Conservation (phyloP, 1,284 basidiomycete species). For the Vanrija humicola region DNA sequence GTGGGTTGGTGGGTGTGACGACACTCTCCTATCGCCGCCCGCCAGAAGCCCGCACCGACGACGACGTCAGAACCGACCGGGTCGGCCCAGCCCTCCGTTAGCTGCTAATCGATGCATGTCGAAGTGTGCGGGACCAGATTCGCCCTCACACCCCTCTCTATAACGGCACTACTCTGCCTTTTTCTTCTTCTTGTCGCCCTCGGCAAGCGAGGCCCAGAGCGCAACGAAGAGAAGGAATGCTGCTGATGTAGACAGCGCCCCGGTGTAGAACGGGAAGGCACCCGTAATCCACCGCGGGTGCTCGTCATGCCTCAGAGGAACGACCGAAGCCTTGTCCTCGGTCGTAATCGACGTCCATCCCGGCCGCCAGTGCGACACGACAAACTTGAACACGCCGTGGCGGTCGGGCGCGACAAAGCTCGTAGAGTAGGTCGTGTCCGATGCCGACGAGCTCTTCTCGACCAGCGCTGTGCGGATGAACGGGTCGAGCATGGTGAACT, state of each 20-base stretch:
- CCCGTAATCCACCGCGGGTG: slow-evolving; percentile 90
- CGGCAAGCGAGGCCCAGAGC: slow-evolving; percentile 69
- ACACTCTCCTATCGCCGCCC: too few species aligned
- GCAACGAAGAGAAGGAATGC: slow-evolving; percentile 79
- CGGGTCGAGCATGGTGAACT: slow-evolving; percentile 97
- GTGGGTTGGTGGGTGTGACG: too few species aligned
- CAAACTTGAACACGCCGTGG: slow-evolving; percentile 97
- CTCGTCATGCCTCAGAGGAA: slow-evolving; percentile 89
- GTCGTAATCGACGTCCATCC: slow-evolving; percentile 72
- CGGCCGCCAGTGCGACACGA: slow-evolving; percentile 79
- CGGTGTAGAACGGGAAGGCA: slow-evolving; percentile 91
- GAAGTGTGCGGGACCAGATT: background rate
- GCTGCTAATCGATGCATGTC: background rate
- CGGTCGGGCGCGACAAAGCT: slow-evolving; percentile 85
- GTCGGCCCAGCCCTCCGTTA: too few species aligned
- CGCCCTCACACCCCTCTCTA: background rate
- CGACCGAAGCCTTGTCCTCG: slow-evolving; percentile 74
- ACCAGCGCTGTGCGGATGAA: slow-evolving; percentile 73
- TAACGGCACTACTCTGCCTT: slow-evolving; percentile 36
- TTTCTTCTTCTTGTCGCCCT: slow-evolving; percentile 50
- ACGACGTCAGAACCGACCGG: too few species aligned
- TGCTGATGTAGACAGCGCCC: slow-evolving; percentile 77
- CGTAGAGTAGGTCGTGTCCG: slow-evolving; percentile 59
- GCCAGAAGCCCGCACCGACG: too few species aligned
- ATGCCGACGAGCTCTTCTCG: slow-evolving; percentile 42